These are phyloP conservation scores for Pulveroboletus sp. DNA, from an alignment of 768 basidiomycete genomes.

Conservation along the genomic window DNA sequence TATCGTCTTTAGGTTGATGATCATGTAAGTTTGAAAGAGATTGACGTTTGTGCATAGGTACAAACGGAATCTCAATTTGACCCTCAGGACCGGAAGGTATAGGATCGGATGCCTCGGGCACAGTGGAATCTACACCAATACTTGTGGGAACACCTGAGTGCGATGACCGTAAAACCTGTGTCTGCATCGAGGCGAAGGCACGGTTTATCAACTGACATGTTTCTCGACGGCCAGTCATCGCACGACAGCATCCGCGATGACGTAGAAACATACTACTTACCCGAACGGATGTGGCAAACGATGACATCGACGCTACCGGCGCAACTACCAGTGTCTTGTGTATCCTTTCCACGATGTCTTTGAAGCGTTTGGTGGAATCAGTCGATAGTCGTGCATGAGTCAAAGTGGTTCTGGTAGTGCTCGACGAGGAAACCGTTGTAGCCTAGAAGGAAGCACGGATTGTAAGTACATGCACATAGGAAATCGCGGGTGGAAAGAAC, in stretches of 20 bases:
- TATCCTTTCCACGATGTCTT: slow-evolving; percentile 60
- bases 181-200: slow-evolving; percentile 7
- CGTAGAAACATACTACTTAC: slow-evolving; percentile 12
- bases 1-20: slow-evolving; percentile 46
- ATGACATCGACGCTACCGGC: slow-evolving; percentile 45
- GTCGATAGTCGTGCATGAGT: slow-evolving; percentile 2
- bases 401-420: slow-evolving; percentile 10
- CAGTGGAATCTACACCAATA: neutral
- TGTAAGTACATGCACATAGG: slow-evolving; percentile 1
- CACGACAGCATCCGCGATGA: neutral
- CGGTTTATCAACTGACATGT: slow-evolving; percentile 1
- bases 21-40: slow-evolving; percentile 9
- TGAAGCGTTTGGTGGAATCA: slow-evolving; percentile 36
- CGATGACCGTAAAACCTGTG: slow-evolving; percentile 3
- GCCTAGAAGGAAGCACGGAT: slow-evolving; percentile 14
- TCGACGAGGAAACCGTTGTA: neutral
- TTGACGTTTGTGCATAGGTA: slow-evolving; percentile 63
- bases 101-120: slow-evolving; percentile 6
- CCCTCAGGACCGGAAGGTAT: slow-evolving; percentile 34
- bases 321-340: slow-evolving; percentile 62
- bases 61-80: slow-evolving; percentile 73
- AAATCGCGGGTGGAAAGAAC: slow-evolving; percentile 1
- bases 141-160: neutral
- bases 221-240: slow-evolving; percentile 1
- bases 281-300: slow-evolving; percentile 1